Evolutionary conservation across 2,329 filamentous ascomycete genomes (phyloP), one percentile per base, ranked within the genome.

Genomic region (Cladosporium colombiae): DNA sequence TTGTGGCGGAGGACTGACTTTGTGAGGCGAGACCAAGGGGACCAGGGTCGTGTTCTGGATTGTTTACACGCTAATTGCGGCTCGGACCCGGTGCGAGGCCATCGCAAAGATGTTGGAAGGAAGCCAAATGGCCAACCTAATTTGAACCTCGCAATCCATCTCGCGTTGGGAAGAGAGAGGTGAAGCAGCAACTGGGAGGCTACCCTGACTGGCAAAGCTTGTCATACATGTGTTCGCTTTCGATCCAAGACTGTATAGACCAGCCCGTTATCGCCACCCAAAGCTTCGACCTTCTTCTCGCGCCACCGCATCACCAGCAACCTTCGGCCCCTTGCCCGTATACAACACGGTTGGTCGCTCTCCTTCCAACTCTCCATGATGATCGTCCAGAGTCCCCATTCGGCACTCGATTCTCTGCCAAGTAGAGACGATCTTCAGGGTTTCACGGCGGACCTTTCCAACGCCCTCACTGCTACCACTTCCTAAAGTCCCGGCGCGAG

Each of bases 401-500:
- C 14, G 14, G 5, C 35, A 5, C 35, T 40, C 16, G 6, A 18
- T 5, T 40, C 35, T 40, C 35, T 18, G 35, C 5, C 35, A 2
- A 40, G 16, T 7, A 18, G 35, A 18, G 4, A 18, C 18, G 18
- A 44, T 7, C 8, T 16, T 21, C 7, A 7, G 21, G 37, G 6
- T 2, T 44, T 21, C 37, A 44, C 37, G 16, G 18, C 37, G 18
- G 5, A n/a, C 18, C 50, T 2, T n/a, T 40, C 55, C 55, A 5
- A 25, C 33, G 16, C 14, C 35, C 21, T 58, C 21, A 44, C 8
- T 29, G 10, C 6, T 25, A 14, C 35, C 14, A 59, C 5, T 16
- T 14, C 4, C 25, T 23, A 59, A 27, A 59, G 37, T 5, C 56
- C 56, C 2, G 56, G 56, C 18, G 56, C 62, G 8, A 73, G 49